A percentile compares a stretch with the other conserved stretches of the same genome.
Evolutionary conservation across 768 basidiomycete species (phyloP).

Genomic region (Lactifluus pinguis): DNA sequence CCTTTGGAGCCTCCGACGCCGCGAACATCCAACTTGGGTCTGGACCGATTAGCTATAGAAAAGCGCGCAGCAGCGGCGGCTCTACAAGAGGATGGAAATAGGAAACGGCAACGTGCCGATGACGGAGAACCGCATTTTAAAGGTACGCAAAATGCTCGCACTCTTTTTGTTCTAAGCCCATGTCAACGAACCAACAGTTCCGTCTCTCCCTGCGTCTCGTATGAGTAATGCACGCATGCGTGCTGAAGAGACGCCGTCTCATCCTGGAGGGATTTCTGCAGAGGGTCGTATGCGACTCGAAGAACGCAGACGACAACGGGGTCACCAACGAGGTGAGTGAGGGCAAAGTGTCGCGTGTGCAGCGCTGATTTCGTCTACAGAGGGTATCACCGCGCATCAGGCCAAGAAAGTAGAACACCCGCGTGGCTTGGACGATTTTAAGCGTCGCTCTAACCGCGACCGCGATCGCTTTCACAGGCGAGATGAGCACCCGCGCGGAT

Average conservation of each 20-base stretch:
- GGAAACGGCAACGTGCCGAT: slow-evolving; percentile 57
- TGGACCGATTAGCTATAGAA: slow-evolving; percentile 83
- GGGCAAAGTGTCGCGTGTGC: no score
- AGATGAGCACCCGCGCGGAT: slow-evolving; percentile 28
- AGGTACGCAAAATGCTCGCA: slow-evolving; percentile 38
- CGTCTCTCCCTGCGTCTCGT: slow-evolving; percentile 55
- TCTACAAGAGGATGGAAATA: slow-evolving; percentile 39
- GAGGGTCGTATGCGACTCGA: slow-evolving; percentile 62
- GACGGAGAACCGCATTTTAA: slow-evolving; percentile 74
- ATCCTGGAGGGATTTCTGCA: slow-evolving; percentile 83
- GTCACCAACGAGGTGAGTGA: slow-evolving; percentile 54
- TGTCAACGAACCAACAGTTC: slow-evolving; percentile 43
- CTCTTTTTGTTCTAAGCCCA: background rate
- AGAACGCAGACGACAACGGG: slow-evolving; percentile 61
- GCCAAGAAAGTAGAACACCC: slow-evolving; percentile 50
- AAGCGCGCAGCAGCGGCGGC: slow-evolving; percentile 49
- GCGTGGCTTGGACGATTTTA: slow-evolving; percentile 85
- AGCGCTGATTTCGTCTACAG: slow-evolving; percentile 27
- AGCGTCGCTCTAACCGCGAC: slow-evolving; percentile 82
- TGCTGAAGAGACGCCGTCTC: slow-evolving; percentile 88
- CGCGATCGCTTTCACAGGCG: slow-evolving; percentile 30
- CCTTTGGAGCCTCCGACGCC: slow-evolving; percentile 72
- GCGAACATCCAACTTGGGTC: slow-evolving; percentile 69
- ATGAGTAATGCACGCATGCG: slow-evolving; percentile 56
- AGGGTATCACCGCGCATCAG: slow-evolving; percentile 59